Evolutionary conservation across 345 rosid genomes (phyloP).

Genomic region (Citrus glauca): DNA sequence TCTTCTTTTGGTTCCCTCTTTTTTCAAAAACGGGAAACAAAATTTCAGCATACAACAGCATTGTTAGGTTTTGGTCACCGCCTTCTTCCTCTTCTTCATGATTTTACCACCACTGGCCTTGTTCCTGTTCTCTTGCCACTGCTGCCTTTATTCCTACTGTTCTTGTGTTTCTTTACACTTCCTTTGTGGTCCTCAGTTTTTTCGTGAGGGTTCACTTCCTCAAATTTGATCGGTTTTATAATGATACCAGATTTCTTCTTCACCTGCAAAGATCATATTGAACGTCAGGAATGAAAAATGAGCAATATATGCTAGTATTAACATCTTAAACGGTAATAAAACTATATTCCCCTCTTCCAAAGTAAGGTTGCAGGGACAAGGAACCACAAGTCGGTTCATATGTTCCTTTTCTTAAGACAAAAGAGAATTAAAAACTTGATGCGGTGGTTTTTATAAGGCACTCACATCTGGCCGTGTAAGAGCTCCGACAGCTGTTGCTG

Average conservation of each 20-base stretch:
- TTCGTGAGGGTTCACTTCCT: constrained; percentile 67
- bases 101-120: constrained; percentile 9
- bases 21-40: neutral
- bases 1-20: neutral
- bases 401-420: neutral
- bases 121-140: constrained; percentile 11
- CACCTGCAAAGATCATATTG: constrained; percentile 41
- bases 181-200: constrained; percentile 32
- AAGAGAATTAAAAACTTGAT: neutral
- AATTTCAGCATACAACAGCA: neutral
- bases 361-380: neutral
- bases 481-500: constrained; percentile 60
- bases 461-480: constrained; percentile 80
- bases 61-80: neutral
- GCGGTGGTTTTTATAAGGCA: neutral
- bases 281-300: neutral
- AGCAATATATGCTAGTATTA: too few species aligned
- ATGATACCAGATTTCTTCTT: constrained; percentile 73
- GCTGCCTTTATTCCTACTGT: constrained; percentile 17
- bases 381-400: neutral
- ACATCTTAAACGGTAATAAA: neutral
- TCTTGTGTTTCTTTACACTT: constrained; percentile 35
- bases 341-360: neutral
- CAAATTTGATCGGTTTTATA: constrained; percentile 70
- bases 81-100: neutral